Evolutionary conservation across 352 stramenopile species (phyloP), one percentile per base, ranked within the genome.

Genomic region (Phytopythium vexans): DNA sequence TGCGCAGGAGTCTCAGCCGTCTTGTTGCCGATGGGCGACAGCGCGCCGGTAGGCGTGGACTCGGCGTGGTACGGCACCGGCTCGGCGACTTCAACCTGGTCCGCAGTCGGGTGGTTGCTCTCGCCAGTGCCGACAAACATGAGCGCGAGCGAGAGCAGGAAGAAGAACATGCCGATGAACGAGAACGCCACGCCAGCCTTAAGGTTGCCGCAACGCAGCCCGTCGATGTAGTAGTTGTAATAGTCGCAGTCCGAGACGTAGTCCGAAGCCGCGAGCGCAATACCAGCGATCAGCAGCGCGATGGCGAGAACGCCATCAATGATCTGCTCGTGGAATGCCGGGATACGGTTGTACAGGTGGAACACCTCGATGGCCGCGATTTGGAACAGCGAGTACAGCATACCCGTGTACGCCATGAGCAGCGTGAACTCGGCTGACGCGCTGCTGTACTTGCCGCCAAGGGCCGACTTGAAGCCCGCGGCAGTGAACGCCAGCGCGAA

Each of bases 301-400:
- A 83, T 41, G 1, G 60, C 56, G 14, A 88, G 41, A 21, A 67
- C 41, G 0, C 21, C 68, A 49, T 89, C 74, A 0, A 78, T 31
- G 16, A 21, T 43, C 16, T 78, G 54, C 16, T 79, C 63, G 11
- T 65, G 46, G 10, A 58, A 36, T 3, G 41, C 32, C 16, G 57
- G 49, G 8, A 62, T 31, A 35, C 68, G 72, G 27, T 48, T 45
- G 15, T 41, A 66, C 15, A 59, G 49, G 38, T 58, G 39, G 52
- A 74, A 72, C 32, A 77, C 48, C 49, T 89, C 70, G 16, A 89
- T 62, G 6, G 59, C 68, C 27, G 66, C 47, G 3, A 83, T 6
- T 32, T 60, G 56, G 61, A 65, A 86, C 41, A 86, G 58, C n/a
- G 50, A 59, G 66, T 84, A 88, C 9, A 89, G 52, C 75, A 88